Base-by-base conservation (phyloP, 352 stramenopile species). In the Pilasporangium apinafurcum region DNA sequence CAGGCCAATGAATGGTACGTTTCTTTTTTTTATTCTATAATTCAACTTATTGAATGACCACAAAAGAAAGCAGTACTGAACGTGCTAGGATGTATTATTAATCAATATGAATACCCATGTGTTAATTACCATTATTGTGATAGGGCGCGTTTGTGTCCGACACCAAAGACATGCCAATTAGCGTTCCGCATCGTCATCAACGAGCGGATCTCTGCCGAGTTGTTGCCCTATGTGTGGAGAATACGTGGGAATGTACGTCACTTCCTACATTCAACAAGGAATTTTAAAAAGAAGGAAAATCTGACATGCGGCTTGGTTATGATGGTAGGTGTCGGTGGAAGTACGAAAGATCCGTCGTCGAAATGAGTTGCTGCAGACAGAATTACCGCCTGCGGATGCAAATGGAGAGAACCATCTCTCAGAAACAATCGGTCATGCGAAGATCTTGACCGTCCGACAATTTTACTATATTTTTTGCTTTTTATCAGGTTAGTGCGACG, bases 381-480 rank as follows among this genome's bases (percentile, higher is more conserved):
- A 65, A n/a, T n/a, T n/a, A n/a, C n/a, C n/a, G n/a, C n/a, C n/a
- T n/a, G n/a, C 44, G 25, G 16, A 33, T 44, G 45, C 45, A 27
- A n/a, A 21, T 53, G 6, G 45, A 45, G 59, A 48, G 27, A 27
- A 22, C 3, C 62, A 59, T n/a, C 45, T 21, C 8, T 42, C 27
- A 0, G 58, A 65, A 51, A 79, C 59, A 20, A 90, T 90, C 43
- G 77, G 77, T 1, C 59, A 68, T 22, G 63, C 77, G 31, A 87
- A 87, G 42, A 62, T 70, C 8, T 51, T 90, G 27, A 86, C 59
- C 3, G 54, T 90, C 21, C 60, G 69, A 2, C 74, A 90, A 44
- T 90, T 90, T 44, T 90, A 90, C 58, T 87, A 85, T 55, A 74
- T 90, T 22, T 87, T 82, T 53, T 88, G 75, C 57, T 90, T 87